Percentiles rank a stretch among this genome's conserved stretches.
Conservation (phyloP, 2,329 filamentous ascomycete genomes). For the Verticillium alfalfae region DNA sequence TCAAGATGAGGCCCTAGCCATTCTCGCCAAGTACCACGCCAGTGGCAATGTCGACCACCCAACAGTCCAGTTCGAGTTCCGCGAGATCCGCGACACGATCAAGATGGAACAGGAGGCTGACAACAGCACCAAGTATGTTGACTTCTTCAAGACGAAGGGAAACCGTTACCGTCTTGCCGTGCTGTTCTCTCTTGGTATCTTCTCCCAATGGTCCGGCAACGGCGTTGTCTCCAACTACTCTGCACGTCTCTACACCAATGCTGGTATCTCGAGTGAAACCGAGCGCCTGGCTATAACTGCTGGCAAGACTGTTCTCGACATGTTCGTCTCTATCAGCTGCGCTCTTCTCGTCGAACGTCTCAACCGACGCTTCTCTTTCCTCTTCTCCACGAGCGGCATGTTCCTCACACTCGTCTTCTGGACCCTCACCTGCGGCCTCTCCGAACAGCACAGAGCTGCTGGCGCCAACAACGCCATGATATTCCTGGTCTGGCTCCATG, state of each 20-base stretch:
- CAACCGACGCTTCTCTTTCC: slow-evolving; percentile 47
- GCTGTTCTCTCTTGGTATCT: slow-evolving; percentile 56
- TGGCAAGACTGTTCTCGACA: slow-evolving; percentile 52
- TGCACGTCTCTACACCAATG: slow-evolving; percentile 53
- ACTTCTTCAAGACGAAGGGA: slow-evolving; percentile 56
- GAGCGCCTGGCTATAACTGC: slow-evolving; percentile 49
- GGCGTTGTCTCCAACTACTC: slow-evolving; percentile 63
- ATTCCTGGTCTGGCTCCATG: slow-evolving; percentile 53
- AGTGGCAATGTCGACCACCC: slow-evolving; percentile 35
- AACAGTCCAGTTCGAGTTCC: slow-evolving; percentile 41
- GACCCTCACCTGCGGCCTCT: slow-evolving; percentile 46
- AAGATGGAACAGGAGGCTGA: slow-evolving; percentile 35
- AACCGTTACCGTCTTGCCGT: slow-evolving; percentile 60
- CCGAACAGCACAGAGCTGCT: slow-evolving; percentile 37
- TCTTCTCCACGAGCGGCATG: slow-evolving; percentile 42
- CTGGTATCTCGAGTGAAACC: slow-evolving; percentile 51
- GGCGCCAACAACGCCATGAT: slow-evolving; percentile 48
- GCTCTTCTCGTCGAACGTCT: slow-evolving; percentile 42
- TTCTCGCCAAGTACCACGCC: slow-evolving; percentile 43
- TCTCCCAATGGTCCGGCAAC: slow-evolving; percentile 64
- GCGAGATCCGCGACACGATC: slow-evolving; percentile 44
- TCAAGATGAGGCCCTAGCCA: slow-evolving; percentile 37
- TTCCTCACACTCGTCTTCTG: slow-evolving; percentile 39
- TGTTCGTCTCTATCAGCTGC: slow-evolving; percentile 50
- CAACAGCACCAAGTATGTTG: slow-evolving; percentile 46